A percentile compares a stretch with the other conserved stretches of the same genome.
Evolutionary conservation across 2,329 filamentous ascomycete species (phyloP).

Genomic region (Pseudogymnoascus sp.): DNA sequence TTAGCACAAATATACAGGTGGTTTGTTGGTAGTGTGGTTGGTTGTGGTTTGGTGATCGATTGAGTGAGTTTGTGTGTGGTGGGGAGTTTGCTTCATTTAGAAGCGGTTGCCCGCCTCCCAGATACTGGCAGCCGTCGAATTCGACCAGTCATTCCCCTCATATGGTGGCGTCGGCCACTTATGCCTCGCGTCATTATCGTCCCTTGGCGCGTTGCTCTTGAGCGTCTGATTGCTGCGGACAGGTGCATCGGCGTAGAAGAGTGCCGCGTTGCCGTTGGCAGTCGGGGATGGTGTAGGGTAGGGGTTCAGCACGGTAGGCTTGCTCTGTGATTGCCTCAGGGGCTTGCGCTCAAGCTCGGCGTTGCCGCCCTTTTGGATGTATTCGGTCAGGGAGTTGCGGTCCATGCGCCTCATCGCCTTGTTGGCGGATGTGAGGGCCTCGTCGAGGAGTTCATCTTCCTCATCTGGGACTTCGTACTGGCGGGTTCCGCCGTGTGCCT

Average conservation of each 20-base stretch:
- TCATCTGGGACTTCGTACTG: constrained; percentile 93
- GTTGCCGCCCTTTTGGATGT: constrained; percentile 18
- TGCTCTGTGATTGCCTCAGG: constrained; percentile 55
- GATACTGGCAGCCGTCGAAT: constrained; percentile 72
- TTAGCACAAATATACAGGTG: neutral
- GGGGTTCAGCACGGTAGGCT: constrained; percentile 50
- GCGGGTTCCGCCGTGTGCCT: constrained; percentile 66
- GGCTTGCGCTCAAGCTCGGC: constrained; percentile 33
- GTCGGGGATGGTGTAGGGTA: constrained; percentile 66
- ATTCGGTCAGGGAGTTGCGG: constrained; percentile 21
- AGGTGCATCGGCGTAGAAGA: constrained; percentile 58
- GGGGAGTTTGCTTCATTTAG: constrained; percentile 25
- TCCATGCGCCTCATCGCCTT: constrained; percentile 66
- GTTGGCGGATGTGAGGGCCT: constrained; percentile 71
- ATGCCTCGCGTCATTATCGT: constrained; percentile 40
- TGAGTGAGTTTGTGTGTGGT: neutral
- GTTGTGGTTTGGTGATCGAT: neutral
- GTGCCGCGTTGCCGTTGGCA: constrained; percentile 68
- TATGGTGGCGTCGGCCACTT: constrained; percentile 97
- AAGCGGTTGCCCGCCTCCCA: constrained; percentile 62
- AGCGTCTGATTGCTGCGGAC: constrained; percentile 48
- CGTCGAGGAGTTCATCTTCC: constrained; percentile 90
- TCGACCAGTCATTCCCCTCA: constrained; percentile 89
- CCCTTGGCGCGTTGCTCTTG: constrained; percentile 39
- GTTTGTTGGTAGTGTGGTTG: neutral